phyloP scores from a whole-genome alignment of 768 basidiomycete species.

The Suillus spraguei region DNA sequence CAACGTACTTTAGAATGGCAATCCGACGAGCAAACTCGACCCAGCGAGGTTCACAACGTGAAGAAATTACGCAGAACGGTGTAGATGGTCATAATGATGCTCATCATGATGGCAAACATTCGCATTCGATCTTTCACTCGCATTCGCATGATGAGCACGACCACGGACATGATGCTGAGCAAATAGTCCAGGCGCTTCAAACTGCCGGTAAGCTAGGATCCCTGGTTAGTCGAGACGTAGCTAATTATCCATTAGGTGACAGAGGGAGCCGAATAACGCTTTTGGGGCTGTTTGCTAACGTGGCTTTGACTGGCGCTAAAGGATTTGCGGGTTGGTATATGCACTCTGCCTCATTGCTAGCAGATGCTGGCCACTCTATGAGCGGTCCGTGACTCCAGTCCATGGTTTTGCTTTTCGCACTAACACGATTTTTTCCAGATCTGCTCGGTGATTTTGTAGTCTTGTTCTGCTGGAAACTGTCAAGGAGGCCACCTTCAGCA shows the following conservation, averaged over 20 bases:
- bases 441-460: constrained; percentile 91
- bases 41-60: constrained; percentile 19
- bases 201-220: constrained; percentile 54
- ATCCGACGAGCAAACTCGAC: constrained; percentile 24
- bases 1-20: constrained; percentile 22
- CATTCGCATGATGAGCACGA: constrained; percentile 65
- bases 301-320: constrained; percentile 81
- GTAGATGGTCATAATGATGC: constrained; percentile 41
- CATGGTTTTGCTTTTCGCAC: constrained; percentile 7
- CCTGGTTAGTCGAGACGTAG: not conserved
- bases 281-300: constrained; percentile 80
- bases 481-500: constrained; percentile 76
- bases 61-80: constrained; percentile 30
- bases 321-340: constrained; percentile 87
- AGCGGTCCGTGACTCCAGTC: constrained; percentile 58
- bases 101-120: constrained; percentile 41
- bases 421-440: constrained; percentile 44
- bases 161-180: constrained; percentile 62
- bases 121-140: constrained; percentile 67
- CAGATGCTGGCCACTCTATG: constrained; percentile 91
- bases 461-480: constrained; percentile 85
- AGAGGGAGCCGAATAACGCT: constrained; percentile 84
- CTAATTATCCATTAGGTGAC: constrained; percentile 53
- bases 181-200: constrained; percentile 66
- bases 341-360: constrained; percentile 89